phyloP scores from a whole-genome alignment of 2,329 filamentous ascomycete genomes.

The Tolypocladium inflatum region DNA sequence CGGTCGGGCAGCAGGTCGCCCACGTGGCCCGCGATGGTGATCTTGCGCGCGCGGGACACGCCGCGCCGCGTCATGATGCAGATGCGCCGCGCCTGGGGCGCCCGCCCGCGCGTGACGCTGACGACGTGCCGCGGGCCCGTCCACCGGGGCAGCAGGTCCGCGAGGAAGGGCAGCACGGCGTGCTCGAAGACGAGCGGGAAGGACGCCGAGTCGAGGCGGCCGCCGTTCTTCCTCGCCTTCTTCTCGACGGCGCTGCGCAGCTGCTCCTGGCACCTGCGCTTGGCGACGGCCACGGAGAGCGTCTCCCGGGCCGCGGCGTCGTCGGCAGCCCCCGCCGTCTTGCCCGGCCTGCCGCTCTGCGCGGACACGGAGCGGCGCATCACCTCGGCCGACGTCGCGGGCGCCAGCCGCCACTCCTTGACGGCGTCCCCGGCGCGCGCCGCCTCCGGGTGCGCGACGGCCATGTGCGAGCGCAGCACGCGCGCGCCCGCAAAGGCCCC shows the following conservation, averaged over 20 bases:
- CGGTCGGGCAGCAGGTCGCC: constrained; percentile 28
- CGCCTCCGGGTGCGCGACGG: constrained; percentile 21
- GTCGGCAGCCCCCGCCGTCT: background rate
- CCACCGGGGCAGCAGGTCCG: constrained; percentile 31
- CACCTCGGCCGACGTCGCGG: background rate
- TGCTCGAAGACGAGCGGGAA: constrained; percentile 35
- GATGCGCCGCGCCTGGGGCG: constrained; percentile 23
- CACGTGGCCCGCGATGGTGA: constrained; percentile 30
- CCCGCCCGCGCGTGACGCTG: constrained; percentile 25
- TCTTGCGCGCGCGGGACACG: constrained; percentile 25
- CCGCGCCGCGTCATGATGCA: constrained; percentile 28
- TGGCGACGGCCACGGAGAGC: constrained; percentile 17
- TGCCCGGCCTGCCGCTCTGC: background rate
- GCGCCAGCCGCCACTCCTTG: constrained; percentile 19
- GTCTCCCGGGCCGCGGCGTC: constrained; percentile 2
- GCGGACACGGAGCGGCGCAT: background rate
- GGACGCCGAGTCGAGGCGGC: constrained; percentile 22
- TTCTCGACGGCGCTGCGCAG: constrained; percentile 24
- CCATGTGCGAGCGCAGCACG: constrained; percentile 27
- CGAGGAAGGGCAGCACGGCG: constrained; percentile 31
- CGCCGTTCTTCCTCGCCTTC: constrained; percentile 15
- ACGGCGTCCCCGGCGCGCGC: constrained; percentile 5
- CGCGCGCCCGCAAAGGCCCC: constrained; percentile 20
- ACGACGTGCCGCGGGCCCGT: constrained; percentile 29
- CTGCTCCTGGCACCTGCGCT: constrained; percentile 25